Conservation (phyloP, 176 grass and related monocot genomes). For the Poa annua region DNA sequence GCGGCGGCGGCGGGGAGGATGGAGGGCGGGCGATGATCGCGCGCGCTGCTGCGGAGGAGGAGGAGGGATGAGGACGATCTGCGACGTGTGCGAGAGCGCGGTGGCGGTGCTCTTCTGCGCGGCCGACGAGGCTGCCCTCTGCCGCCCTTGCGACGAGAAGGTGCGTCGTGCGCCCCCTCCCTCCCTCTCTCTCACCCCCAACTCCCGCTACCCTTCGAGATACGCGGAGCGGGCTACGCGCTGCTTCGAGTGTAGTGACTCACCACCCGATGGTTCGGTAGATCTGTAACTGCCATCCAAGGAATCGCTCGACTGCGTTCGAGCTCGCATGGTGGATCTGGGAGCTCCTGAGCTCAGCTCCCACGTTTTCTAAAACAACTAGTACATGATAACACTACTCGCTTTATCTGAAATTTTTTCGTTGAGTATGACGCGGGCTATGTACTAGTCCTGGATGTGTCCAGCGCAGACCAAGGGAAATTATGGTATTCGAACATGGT, state of each 20-base stretch:
- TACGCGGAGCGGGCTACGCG: slow-evolving; percentile 10
- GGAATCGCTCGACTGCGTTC: background rate
- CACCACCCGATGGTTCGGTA: background rate
- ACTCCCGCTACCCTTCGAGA: background rate
- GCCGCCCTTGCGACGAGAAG: slow-evolving; percentile 91
- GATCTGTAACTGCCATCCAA: background rate
- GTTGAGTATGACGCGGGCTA: background rate
- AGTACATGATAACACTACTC: too few species aligned
- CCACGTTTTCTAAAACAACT: background rate
- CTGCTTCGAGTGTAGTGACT: background rate
- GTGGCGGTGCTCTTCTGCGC: slow-evolving; percentile 93
- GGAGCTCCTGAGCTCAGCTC: background rate
- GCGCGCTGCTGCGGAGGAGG: background rate
- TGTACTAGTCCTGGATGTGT: background rate
- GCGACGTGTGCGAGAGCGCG: slow-evolving; percentile 95
- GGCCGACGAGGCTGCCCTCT: slow-evolving; percentile 95
- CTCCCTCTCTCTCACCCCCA: background rate
- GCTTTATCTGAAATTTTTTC: background rate
- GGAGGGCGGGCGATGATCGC: slow-evolving; percentile 39
- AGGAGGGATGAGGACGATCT: slow-evolving; percentile 87
- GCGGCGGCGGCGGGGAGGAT: background rate
- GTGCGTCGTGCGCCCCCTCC: slow-evolving; percentile 20
- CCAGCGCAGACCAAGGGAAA: background rate
- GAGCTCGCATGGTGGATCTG: background rate
- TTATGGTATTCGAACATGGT: background rate